A percentile compares a stretch with the other conserved stretches of the same genome.
Evolutionary conservation across 148 eudicot species (phyloP).

Genomic region (Fagopyrum tataricum): DNA sequence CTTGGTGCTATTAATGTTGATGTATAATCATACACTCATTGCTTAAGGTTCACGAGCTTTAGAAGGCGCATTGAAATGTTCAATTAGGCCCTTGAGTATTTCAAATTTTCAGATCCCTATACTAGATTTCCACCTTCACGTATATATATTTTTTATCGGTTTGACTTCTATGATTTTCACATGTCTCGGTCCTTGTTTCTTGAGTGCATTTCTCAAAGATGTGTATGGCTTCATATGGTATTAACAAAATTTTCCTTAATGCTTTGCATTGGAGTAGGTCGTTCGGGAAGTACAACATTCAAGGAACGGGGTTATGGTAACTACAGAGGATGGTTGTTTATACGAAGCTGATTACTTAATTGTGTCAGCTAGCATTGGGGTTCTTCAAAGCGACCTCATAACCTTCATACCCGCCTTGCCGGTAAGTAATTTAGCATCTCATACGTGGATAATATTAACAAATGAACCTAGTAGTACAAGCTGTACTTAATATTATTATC

Average conservation of each 20-base stretch:
- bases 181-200: conserved; percentile 8
- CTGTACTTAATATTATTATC: background rate
- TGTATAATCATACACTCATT: background rate
- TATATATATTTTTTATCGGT: background rate
- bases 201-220: background rate
- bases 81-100: background rate
- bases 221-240: background rate
- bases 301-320: conserved; percentile 56
- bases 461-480: conserved; percentile 10
- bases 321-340: conserved; percentile 69
- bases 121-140: background rate
- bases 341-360: conserved; percentile 73
- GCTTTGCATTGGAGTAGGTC: conserved; percentile 34
- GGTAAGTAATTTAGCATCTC: conserved; percentile 33
- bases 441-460: background rate
- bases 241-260: conserved; percentile 4
- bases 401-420: conserved; percentile 78
- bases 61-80: background rate
- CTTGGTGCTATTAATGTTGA: background rate
- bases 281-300: conserved; percentile 77
- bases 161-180: conserved; percentile 6
- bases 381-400: conserved; percentile 83
- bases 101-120: background rate
- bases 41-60: background rate
- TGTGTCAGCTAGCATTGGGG: conserved; percentile 84